Base-by-base conservation (phyloP, 2,329 filamentous ascomycete genomes). In the Aspergillus piperis region DNA sequence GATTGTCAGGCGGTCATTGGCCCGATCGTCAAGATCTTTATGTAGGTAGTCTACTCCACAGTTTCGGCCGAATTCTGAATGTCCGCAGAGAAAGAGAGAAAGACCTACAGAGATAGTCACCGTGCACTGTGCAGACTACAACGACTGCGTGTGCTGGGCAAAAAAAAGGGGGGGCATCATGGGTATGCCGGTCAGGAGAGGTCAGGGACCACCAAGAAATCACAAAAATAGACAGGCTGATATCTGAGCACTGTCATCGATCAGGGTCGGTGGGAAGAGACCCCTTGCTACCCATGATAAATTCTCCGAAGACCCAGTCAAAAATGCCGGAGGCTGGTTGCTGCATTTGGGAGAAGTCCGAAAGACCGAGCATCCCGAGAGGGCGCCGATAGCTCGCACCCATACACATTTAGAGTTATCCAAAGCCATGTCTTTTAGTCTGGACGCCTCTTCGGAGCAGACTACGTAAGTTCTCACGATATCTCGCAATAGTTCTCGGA, bases 31-130 rank as follows among this genome's bases (percentile, higher is more conserved):
- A 10, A 23, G 54, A 48, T 32, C n/a, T 49, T 51, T 51, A 57
- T 50, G 54, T 49, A 50, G 27, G 30, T 30, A 15, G 17, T 23
- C 41, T 30, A 44, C 50, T 54, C 58, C 60, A 61, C 61, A 48
- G 38, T 59, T 59, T 63, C 61, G 61, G 61, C 61, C 62, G 62
- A 63, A 53, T 39, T 36, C 39, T 48, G 47, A 32, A 50, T 15
- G 47, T 25, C 15, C 44, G 21, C 44, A 48, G 44, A 15, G 32
- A 13, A 36, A 36, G 32, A 36, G 10, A 36, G 11, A 36, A 13
- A 36, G 11, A 36, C 21, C 44, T 49, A 27, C 23, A 49, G 19
- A 23, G 15, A 25, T 49, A 17, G 44, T 27, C 21, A 38, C 38
- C 13, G n/a, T 25, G 32, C 39, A 54, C 19, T 38, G 44, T 27